Base-by-base conservation (phyloP, 495 filamentous ascomycete species). In the Darksidea phi region DNA sequence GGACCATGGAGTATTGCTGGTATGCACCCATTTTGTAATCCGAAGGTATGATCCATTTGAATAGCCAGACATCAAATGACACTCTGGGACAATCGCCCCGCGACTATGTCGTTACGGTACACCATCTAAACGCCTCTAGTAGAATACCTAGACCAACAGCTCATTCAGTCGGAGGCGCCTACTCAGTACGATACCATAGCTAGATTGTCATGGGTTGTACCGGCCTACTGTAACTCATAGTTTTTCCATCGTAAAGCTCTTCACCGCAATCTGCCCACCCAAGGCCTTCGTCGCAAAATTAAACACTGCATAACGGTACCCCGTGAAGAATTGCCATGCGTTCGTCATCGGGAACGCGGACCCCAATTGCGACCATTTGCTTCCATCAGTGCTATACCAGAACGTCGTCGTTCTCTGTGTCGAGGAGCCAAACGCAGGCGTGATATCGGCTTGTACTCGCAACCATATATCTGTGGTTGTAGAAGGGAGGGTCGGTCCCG, bases 241-340 rank as follows among this genome's bases (percentile, higher is more conserved):
- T 28, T 26, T 13, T 36, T 59, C 26, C 63, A 66, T 61, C 17
- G 8, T 54, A 51, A 72, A 68, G 12, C 54, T 60, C 70, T 72
- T 74, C 15, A 80, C 70, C 21, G 52, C 71, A 0, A 83, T 72
- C 48, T 73, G 71, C 0, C 82, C 83, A 0, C 82, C 82, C 4
- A 82, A 62, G 6, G 57, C 70, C 50, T 76, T 73, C 0, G 82
- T 86, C 0, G 80, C 83, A 69, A 73, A 81, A 63, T 84, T 84
- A 61, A 86, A 85, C 11, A 84, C 76, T 0, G 72, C 82, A 66
- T 73, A 86, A 10, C 81, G 75, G 69, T 84, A 84, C 0, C 81
- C 83, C 43, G 77, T 74, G 53, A 84, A 86, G 68, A 77, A 81
- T 10, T 71, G 55, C 76, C 76, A 84, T 13, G 70, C 67, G 23